Evolutionary conservation across 2,329 filamentous ascomycete genomes (phyloP), one percentile per base, ranked within the genome.

Genomic region (Emergomyces orientalis): DNA sequence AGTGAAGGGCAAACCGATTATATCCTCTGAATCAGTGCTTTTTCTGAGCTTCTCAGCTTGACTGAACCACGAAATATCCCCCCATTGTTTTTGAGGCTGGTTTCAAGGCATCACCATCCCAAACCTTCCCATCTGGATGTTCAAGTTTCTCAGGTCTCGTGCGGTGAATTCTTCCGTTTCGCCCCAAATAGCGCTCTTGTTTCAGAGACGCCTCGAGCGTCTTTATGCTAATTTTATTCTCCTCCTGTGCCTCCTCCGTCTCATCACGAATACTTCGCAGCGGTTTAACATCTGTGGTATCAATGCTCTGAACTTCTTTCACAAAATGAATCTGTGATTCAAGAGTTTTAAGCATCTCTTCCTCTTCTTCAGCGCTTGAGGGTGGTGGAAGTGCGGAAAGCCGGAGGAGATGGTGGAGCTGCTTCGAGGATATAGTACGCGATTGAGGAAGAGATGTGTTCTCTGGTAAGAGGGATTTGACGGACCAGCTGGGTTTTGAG

Each of bases 261-360:
- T 80, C 92, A 73, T 97, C 93, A 61, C 90, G 85, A 63, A 97
- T 88, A 54, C 88, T 87, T 59, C 84, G 82, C 52, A 99, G 77
- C 0, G 94, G 92, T 62, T 86, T 81, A 0, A 97, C 80, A 3
- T 83, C 86, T 0, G 80, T 76, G 0, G 90, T 92, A 73, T 96
- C 84, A 58, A 96, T 87, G 54, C 82, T 79, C 71, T 96, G 92
- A 25, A 97, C 86, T 65, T 91, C 85, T 65, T 85, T 86, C n/a
- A 97, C 91, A 71, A 99, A 99, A 70, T 89, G 88, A 0, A 99
- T 83, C 72, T 99, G 94, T 39, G 88, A 86, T 60, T 87, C 82
- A 1, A 99, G 82, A 0, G 88, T 92, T 27, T 82, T 72, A 3
- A 96, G 82, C 84, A 96, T 90, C 32, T 80, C 76, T 0, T 78